Evolutionary conservation across 345 rosid genomes (phyloP).

Genomic region (Arabidopsis thaliana): TAIR10.1 NC_003076.8:9681501-9682000

Average conservation of each 20-base stretch:
- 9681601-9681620: background rate
- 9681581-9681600: slow-evolving; percentile 4
- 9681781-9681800: background rate
- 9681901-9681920: slow-evolving; percentile 56
- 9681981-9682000: slow-evolving; percentile 70
- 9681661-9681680: slow-evolving; percentile 80
- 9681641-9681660: slow-evolving; percentile 84
- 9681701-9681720: slow-evolving; percentile 92
- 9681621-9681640: background rate
- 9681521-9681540: slow-evolving; percentile 94
- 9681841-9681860: slow-evolving; percentile 80
- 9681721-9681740: slow-evolving; percentile 82
- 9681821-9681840: slow-evolving; percentile 66
- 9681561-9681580: background rate
- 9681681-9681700: slow-evolving; percentile 96
- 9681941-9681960: background rate
- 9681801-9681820: background rate
- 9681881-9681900: slow-evolving; percentile 94
- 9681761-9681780: background rate
- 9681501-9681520: slow-evolving; percentile 97
- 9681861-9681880: slow-evolving; percentile 94
- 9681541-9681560: slow-evolving; percentile 94
- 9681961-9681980: background rate
- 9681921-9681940: slow-evolving; percentile 6
- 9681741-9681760: background rate